Base-by-base conservation (phyloP, 2,329 filamentous ascomycete species). In the Penicillium brevicompactum region DNA sequence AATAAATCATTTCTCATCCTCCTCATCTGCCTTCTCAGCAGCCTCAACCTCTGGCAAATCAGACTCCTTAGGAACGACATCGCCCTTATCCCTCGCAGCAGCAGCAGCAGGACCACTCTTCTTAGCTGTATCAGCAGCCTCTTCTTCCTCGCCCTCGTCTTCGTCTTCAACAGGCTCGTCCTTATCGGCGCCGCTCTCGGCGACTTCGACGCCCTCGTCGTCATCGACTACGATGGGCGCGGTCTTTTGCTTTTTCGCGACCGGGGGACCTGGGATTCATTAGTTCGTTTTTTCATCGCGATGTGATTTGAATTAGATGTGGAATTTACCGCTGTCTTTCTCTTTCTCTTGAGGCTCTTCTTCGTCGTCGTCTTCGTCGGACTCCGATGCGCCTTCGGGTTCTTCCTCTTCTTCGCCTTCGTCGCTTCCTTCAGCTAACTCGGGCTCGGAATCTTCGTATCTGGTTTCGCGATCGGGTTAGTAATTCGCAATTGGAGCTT, bases 381-480 rank as follows among this genome's bases (percentile, higher is more conserved):
- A 70, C 37, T 69, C 65, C 2, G 53, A 59, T 16, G 65, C 70
- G n/a, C 64, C 68, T 31, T 67, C 69, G 4, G 57, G 68, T 30
- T 66, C 69, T 46, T 65, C 70, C 41, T 63, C 65, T 49, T 67
- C 69, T 5, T 37, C 34, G 11, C 61, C 64, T 8, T 68, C 68
- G 31, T 69, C 70, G 30, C 70, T 69, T 37, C 62, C 55, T 53
- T 69, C 62, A 42, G 65, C 62, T 16, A 60, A 59, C 18, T 66
- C 68, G 18, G 68, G 68, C 11, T 71, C 68, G 27, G 69, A 70
- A 58, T 69, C 66, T 57, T 74, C 72, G 44, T 74, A 76, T 52
- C 73, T 76, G 38, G 10, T 16, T 31, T 18, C 32, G 18, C 38
- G 49, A 44, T 21, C 2, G 10, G 9, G 31, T 55, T 18, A 59